Evolutionary conservation across 2,329 filamentous ascomycete genomes (phyloP).

Genomic region (Diaporthe helianthi): DNA sequence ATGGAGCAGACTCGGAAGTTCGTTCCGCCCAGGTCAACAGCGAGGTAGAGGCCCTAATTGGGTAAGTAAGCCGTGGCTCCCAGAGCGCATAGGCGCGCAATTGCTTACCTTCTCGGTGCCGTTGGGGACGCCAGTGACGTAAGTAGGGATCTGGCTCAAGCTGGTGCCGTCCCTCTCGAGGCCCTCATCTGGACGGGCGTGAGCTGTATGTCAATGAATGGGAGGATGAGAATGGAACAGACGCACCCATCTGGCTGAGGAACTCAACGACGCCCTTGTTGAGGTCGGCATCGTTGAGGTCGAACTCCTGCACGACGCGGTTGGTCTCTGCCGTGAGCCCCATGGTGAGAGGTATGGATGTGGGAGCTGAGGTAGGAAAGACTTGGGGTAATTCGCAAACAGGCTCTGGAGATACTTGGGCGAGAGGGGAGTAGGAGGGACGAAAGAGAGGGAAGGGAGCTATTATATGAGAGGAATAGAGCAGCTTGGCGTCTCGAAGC

Average conservation of each 20-base stretch:
- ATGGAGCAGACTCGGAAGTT: conserved; percentile 99
- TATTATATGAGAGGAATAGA: conserved; percentile 47
- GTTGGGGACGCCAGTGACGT: conserved; percentile 94
- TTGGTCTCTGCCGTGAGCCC: conserved; percentile 73
- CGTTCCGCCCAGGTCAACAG: conserved; percentile 96
- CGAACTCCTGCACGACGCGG: conserved; percentile 84
- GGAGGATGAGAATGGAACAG: neutral
- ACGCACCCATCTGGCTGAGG: conserved; percentile 78
- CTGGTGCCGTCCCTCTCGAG: conserved; percentile 78
- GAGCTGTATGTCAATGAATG: conserved; percentile 27
- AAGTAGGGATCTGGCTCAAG: conserved; percentile 95
- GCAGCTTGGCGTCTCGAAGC: conserved; percentile 55
- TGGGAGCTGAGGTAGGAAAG: conserved; percentile 61
- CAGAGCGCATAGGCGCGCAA: neutral
- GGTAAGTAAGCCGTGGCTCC: conserved; percentile 9
- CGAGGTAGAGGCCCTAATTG: conserved; percentile 85
- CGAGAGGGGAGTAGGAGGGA: conserved; percentile 52
- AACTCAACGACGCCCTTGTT: conserved; percentile 86
- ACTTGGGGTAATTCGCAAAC: conserved; percentile 63
- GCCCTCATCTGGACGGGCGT: conserved; percentile 71
- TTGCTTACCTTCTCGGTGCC: conserved; percentile 87
- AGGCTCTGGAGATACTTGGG: conserved; percentile 49
- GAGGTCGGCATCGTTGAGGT: conserved; percentile 79
- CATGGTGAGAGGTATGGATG: conserved; percentile 66
- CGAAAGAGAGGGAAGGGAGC: conserved; percentile 43